Evolutionary conservation across 2,329 filamentous ascomycete genomes (phyloP), one percentile per base, ranked within the genome.

Genomic region (Venturia oleaginea): DNA sequence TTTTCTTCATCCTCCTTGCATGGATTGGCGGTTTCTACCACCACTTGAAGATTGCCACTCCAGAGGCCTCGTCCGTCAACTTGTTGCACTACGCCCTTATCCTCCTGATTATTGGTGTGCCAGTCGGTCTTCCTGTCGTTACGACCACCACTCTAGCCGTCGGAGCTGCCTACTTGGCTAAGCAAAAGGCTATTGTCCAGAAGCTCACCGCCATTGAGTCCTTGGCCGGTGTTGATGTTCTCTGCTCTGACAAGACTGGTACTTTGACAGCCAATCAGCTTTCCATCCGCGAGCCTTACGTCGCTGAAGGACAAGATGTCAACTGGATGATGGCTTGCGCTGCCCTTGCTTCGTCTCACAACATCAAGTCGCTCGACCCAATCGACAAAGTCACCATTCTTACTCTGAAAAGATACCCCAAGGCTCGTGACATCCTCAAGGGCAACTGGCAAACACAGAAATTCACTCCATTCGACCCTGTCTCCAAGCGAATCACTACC

Each of bases 251-350:
- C 79, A 91, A 91, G 84, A 91, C 88, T 57, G 88, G 88, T 80
- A 91, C 88, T 40, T 81, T 91, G 70, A 89, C 86, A 65, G 86
- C 86, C 70, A 89, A 89, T 76, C 87, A 91, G 80, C 82, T 91
- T 63, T 87, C 84, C 72, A 88, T 91, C 72, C 87, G 88, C 74
- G 88, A 91, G 73, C 88, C 88, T 24, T 91, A 87, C 77, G 87
- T 90, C 66, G 84, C 86, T 67, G 88, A 90, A 76, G 88, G 88
- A 70, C 84, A 89, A 73, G 87, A 90, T 76, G 85, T 90, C 75
- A 88, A 91, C 80, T 91, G 87, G 87, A 90, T 91, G 87, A 90
- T 91, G 88, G 87, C 88, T 68, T 88, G 89, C 66, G 88, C 88
- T 66, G 88, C 88, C 67, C 83, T 91, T 64, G 88, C 88, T 65